phyloP scores from a whole-genome alignment of 257 asterid species.

The Solanum chilense region DNA sequence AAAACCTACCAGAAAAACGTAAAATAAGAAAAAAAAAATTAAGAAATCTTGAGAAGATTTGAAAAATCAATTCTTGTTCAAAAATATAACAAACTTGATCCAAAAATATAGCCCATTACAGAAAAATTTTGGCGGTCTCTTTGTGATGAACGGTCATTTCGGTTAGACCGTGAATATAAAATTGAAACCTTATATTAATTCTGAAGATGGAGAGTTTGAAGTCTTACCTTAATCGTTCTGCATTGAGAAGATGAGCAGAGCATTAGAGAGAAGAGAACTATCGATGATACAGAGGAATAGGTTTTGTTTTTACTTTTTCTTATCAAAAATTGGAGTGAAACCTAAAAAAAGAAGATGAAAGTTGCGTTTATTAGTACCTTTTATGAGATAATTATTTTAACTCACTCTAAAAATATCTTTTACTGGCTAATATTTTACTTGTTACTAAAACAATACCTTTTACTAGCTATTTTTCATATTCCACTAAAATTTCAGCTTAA shows the following conservation, averaged over 20 bases:
- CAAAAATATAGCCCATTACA: too few species aligned
- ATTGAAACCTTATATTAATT: not conserved
- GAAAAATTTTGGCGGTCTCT: not conserved
- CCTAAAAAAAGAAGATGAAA: not conserved
- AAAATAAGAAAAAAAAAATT: too few species aligned
- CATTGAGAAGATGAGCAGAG: not conserved
- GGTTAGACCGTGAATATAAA: not conserved
- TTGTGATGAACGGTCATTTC: not conserved
- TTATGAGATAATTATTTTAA: too few species aligned
- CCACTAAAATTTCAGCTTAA: not conserved
- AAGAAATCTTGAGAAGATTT: too few species aligned
- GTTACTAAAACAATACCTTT: not conserved
- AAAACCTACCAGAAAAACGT: not conserved
- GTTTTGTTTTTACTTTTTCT: not conserved
- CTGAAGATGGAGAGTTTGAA: not conserved
- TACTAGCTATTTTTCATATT: not conserved
- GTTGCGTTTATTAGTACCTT: not conserved
- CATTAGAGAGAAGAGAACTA: not conserved
- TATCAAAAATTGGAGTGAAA: not conserved
- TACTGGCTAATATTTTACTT: not conserved
- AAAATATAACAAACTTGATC: not conserved
- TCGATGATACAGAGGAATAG: not conserved
- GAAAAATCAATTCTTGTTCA: too few species aligned
- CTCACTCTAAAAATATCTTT: not conserved
- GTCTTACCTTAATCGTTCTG: not conserved